phyloP scores from a whole-genome alignment of 371 early-diverging fungal species.

The Lichtheimia hyalospora region DNA sequence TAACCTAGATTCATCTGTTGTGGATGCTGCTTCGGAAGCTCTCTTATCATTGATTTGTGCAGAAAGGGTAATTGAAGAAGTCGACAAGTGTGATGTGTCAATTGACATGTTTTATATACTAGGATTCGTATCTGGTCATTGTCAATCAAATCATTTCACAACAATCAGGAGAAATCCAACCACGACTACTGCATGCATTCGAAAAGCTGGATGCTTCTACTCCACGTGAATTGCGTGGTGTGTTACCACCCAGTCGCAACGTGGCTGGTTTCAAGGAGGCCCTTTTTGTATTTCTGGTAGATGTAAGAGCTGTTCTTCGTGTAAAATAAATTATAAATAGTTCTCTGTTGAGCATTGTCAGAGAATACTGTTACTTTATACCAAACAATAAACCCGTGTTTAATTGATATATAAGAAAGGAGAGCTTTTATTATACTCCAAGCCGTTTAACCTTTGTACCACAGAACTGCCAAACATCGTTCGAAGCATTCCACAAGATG shows the following conservation, averaged over 20 bases:
- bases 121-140: slow-evolving; percentile 32
- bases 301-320: slow-evolving; percentile 68
- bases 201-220: slow-evolving; percentile 43
- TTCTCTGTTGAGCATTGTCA: too few relatives aligned
- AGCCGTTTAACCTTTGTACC: too few relatives aligned
- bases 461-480: too few relatives aligned
- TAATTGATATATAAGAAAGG: too few relatives aligned
- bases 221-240: slow-evolving; percentile 22
- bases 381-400: background rate
- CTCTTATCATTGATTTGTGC: slow-evolving; percentile 56
- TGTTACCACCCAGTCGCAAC: slow-evolving; percentile 21
- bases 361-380: too few relatives aligned
- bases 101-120: background rate
- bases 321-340: slow-evolving; percentile 44
- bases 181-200: slow-evolving; percentile 49
- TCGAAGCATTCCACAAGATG: too few relatives aligned
- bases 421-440: too few relatives aligned
- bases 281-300: slow-evolving; percentile 59
- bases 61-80: slow-evolving; percentile 38
- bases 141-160: slow-evolving; percentile 56
- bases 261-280: slow-evolving; percentile 46
- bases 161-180: slow-evolving; percentile 47
- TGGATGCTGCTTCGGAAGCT: slow-evolving; percentile 64
- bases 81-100: background rate
- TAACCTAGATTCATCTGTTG: slow-evolving; percentile 57